phyloP scores from a whole-genome alignment of 2,329 filamentous ascomycete genomes.

The Fusarium sp. region DNA sequence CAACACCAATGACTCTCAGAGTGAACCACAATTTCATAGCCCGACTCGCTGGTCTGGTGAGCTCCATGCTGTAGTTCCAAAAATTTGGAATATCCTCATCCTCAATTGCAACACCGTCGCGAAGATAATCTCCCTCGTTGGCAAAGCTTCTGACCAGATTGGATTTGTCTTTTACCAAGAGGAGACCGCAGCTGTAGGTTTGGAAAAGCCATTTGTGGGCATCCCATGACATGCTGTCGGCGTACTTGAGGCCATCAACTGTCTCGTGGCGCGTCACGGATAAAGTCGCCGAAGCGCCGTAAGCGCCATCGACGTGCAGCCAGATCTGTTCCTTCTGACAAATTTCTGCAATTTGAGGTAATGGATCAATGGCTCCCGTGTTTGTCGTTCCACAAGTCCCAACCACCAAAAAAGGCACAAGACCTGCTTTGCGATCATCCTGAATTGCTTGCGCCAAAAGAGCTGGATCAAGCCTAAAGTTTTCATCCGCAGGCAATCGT shows the following conservation, averaged over 20 bases:
- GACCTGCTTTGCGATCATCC: not conserved
- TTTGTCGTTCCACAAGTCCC: constrained; percentile 35
- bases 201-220: constrained; percentile 49
- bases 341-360: constrained; percentile 4
- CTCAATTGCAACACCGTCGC: constrained; percentile 40
- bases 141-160: constrained; percentile 41
- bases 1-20: constrained; percentile 37
- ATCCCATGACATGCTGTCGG: constrained; percentile 46
- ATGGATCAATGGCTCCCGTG: constrained; percentile 22
- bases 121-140: constrained; percentile 44
- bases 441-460: not conserved
- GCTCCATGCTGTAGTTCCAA: constrained; percentile 46
- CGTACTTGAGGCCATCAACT: constrained; percentile 26
- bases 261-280: constrained; percentile 25
- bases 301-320: constrained; percentile 46
- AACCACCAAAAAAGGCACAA: constrained; percentile 23
- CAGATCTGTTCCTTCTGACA: constrained; percentile 31
- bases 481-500: not conserved
- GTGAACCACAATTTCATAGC: constrained; percentile 49
- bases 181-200: constrained; percentile 42
- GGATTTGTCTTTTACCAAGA: constrained; percentile 37
- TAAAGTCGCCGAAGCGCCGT: constrained; percentile 40
- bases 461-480: not conserved
- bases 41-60: constrained; percentile 35
- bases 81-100: constrained; percentile 45